Evolutionary conservation across 1,284 basidiomycete species (phyloP).

Genomic region (Grifola frondosa): DNA sequence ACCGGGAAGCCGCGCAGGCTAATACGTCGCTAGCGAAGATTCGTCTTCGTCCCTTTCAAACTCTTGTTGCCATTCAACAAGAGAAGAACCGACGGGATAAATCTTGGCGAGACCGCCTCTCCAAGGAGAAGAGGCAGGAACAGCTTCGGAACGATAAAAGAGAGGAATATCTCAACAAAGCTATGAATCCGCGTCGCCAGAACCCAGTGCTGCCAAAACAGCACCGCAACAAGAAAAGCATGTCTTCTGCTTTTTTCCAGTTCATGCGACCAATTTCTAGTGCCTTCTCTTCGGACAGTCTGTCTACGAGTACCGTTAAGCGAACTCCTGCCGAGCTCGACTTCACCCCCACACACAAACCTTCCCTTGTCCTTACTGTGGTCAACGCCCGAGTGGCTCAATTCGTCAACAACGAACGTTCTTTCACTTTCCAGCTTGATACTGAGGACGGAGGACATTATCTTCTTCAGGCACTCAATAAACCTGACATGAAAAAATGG

Average conservation of each 20-base stretch:
- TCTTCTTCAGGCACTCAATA: conserved; percentile 68
- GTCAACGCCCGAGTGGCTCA: conserved; percentile 67
- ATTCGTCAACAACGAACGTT: conserved; percentile 75
- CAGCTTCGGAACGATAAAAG: conserved; percentile 67
- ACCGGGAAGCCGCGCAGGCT: conserved; percentile 55
- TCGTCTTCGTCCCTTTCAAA: conserved; percentile 65
- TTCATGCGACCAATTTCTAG: conserved; percentile 85
- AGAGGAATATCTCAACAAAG: conserved; percentile 70
- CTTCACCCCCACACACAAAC: conserved; percentile 67
- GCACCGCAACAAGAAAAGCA: conserved; percentile 80
- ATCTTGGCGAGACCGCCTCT: conserved; percentile 60
- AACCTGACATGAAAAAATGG: conserved; percentile 73
- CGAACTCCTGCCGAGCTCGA: conserved; percentile 72
- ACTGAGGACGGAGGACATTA: conserved; percentile 86
- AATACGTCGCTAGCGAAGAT: conserved; percentile 47
- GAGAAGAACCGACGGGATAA: conserved; percentile 80
- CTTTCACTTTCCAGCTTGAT: conserved; percentile 77
- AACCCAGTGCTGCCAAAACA: conserved; percentile 59
- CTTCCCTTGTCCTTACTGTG: conserved; percentile 69
- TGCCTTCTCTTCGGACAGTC: conserved; percentile 67
- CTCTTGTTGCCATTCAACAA: conserved; percentile 58
- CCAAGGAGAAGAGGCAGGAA: conserved; percentile 72
- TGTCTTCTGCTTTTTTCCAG: conserved; percentile 75
- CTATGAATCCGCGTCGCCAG: conserved; percentile 57
- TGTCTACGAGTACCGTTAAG: conserved; percentile 42